Conservation (phyloP, 306 rosid genomes). For the Vigna trinervia region DNA sequence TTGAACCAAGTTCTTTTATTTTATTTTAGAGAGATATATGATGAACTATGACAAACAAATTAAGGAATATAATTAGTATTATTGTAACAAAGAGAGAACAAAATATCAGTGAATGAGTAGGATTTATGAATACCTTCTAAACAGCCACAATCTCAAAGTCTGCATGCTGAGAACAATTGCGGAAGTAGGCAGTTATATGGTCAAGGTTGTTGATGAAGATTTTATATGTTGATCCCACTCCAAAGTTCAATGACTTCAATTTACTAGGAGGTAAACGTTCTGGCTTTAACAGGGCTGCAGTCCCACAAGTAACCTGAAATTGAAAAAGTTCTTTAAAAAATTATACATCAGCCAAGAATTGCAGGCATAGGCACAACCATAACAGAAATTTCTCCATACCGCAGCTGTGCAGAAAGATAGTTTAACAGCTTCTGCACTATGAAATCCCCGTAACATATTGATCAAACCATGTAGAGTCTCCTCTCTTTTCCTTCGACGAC, state of each 20-base stretch:
- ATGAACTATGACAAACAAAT: conserved; percentile 11
- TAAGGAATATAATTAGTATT: conserved; percentile 13
- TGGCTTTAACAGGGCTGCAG: conserved; percentile 43
- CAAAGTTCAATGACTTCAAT: conserved; percentile 46
- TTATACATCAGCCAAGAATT: conserved; percentile 5
- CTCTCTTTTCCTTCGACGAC: conserved; percentile 38
- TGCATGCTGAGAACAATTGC: conserved; percentile 48
- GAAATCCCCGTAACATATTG: conserved; percentile 46
- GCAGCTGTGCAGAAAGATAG: conserved; percentile 36
- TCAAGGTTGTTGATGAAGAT: conserved; percentile 50
- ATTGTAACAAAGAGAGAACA: not conserved
- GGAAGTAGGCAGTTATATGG: conserved; percentile 55
- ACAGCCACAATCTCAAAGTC: conserved; percentile 48
- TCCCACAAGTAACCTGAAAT: conserved; percentile 53
- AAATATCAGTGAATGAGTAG: conserved; percentile 24
- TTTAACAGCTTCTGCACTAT: conserved; percentile 46
- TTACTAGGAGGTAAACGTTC: conserved; percentile 41
- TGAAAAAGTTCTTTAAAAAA: not conserved
- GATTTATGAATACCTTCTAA: conserved; percentile 45
- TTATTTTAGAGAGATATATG: conserved; percentile 25
- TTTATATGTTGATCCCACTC: conserved; percentile 50
- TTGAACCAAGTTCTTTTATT: not conserved
- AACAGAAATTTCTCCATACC: conserved; percentile 20
- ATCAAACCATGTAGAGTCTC: conserved; percentile 52
- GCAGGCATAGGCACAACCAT: not conserved